Evolutionary conservation across 108 stramenopile genomes (phyloP).

Genomic region (Cyclotella distinguenda): DNA sequence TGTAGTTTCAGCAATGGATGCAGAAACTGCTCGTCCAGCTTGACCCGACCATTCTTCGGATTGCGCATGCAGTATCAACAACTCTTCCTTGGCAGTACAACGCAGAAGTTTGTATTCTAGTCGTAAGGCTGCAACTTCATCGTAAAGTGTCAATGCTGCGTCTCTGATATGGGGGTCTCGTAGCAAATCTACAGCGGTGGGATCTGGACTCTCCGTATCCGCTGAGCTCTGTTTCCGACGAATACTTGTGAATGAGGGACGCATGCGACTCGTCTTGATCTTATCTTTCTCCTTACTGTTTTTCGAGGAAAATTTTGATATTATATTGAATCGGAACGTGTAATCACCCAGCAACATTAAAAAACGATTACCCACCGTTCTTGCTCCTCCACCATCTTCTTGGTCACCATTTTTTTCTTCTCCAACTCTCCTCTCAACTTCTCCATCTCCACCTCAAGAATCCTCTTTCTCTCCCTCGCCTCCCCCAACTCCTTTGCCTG

Average conservation of each 20-base stretch:
- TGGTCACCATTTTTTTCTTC: slow-evolving; percentile 20
- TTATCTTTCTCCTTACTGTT: slow-evolving; percentile 38
- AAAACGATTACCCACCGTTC: slow-evolving; percentile 11
- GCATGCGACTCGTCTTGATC: slow-evolving; percentile 27
- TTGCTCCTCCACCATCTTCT: slow-evolving; percentile 31
- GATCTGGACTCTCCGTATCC: background rate
- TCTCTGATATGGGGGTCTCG: slow-evolving; percentile 5
- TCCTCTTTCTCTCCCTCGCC: slow-evolving; percentile 43
- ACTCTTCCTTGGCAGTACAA: slow-evolving; percentile 49
- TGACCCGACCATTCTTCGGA: slow-evolving; percentile 49
- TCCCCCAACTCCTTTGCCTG: slow-evolving; percentile 39
- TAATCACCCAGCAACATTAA: background rate
- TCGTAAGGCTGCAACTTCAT: slow-evolving; percentile 9
- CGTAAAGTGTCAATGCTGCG: background rate
- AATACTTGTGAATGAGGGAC: slow-evolving; percentile 18
- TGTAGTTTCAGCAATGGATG: slow-evolving; percentile 51
- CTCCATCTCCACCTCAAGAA: slow-evolving; percentile 59
- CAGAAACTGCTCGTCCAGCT: slow-evolving; percentile 40
- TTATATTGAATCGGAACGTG: background rate
- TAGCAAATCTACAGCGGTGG: background rate
- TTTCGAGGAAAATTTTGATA: background rate
- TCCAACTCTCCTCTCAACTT: slow-evolving; percentile 23
- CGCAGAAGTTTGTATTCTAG: slow-evolving; percentile 54
- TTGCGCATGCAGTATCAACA: slow-evolving; percentile 31
- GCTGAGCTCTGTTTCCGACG: slow-evolving; percentile 1